These are phyloP conservation scores for Fusarium pseudograminearum DNA, from an alignment of 2,329 filamentous ascomycete genomes.

Conservation along the genomic window DNA sequence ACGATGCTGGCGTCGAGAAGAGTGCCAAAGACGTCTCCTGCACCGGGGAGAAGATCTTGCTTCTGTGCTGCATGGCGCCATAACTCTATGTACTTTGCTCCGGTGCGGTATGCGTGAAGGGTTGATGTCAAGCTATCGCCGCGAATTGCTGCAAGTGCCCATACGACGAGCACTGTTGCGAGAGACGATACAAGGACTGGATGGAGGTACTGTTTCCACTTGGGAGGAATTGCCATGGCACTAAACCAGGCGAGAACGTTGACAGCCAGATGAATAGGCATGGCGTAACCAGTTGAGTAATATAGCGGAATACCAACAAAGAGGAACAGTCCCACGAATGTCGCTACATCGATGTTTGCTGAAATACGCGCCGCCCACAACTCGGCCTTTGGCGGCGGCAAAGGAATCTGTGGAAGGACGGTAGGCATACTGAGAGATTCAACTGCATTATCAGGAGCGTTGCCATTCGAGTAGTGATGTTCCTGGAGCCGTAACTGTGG, in stretches of 20 bases:
- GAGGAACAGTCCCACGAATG: slow-evolving; percentile 60
- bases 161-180: slow-evolving; percentile 64
- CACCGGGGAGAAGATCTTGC: slow-evolving; percentile 57
- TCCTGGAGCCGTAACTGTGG: slow-evolving; percentile 48
- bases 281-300: slow-evolving; percentile 64
- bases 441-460: slow-evolving; percentile 28
- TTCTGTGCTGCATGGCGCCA: slow-evolving; percentile 55
- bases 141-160: slow-evolving; percentile 62
- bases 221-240: slow-evolving; percentile 61
- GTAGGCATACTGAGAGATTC: slow-evolving; percentile 38
- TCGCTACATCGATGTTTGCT: slow-evolving; percentile 59
- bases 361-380: slow-evolving; percentile 63
- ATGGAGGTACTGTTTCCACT: slow-evolving; percentile 66
- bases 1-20: slow-evolving; percentile 70
- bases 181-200: slow-evolving; percentile 69
- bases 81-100: slow-evolving; percentile 64
- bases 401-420: slow-evolving; percentile 55
- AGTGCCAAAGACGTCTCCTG: slow-evolving; percentile 67
- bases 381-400: slow-evolving; percentile 60
- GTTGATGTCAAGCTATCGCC: slow-evolving; percentile 56
- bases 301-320: slow-evolving; percentile 67
- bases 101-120: slow-evolving; percentile 63
- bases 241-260: slow-evolving; percentile 65
- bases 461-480: slow-evolving; percentile 44
- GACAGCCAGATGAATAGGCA: slow-evolving; percentile 61